Evolutionary conservation across 1,284 basidiomycete genomes (phyloP).

Genomic region (Sphaerobolus stellatus): DNA sequence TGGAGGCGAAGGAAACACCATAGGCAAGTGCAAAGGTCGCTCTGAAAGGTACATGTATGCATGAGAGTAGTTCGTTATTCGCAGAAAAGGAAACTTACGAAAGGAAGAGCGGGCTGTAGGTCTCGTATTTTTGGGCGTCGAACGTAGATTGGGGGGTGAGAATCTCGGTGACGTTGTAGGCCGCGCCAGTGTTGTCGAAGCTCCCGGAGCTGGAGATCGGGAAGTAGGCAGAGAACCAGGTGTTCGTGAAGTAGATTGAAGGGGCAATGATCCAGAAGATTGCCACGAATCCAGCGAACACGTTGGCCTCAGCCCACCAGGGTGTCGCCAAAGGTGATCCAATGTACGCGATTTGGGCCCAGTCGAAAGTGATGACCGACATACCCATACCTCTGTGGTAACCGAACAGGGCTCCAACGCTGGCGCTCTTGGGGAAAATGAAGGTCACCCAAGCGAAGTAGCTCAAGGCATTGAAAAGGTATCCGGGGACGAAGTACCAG

Average conservation of each 20-base stretch:
- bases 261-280: slow-evolving; percentile 53
- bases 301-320: slow-evolving; percentile 81
- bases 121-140: slow-evolving; percentile 63
- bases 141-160: slow-evolving; percentile 58
- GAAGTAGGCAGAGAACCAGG: slow-evolving; percentile 56
- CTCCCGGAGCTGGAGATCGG: slow-evolving; percentile 53
- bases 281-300: slow-evolving; percentile 74
- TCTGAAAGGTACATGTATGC: too few relatives aligned
- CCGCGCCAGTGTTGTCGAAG: slow-evolving; percentile 61
- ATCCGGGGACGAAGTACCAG: slow-evolving; percentile 77
- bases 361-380: slow-evolving; percentile 66
- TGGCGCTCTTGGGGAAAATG: slow-evolving; percentile 71
- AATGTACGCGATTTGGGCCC: slow-evolving; percentile 66
- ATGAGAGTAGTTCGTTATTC: slow-evolving; percentile 35
- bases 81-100: slow-evolving; percentile 60
- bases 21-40: slow-evolving; percentile 68
- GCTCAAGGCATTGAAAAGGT: slow-evolving; percentile 65
- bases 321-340: slow-evolving; percentile 63
- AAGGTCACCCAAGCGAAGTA: slow-evolving; percentile 79
- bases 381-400: slow-evolving; percentile 24
- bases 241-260: slow-evolving; percentile 53
- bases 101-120: slow-evolving; percentile 84
- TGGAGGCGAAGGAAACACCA: slow-evolving; percentile 64
- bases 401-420: slow-evolving; percentile 79
- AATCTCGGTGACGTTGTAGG: slow-evolving; percentile 71